Base-by-base conservation (phyloP, 208 protist species). In the Porcisia hertigi region DNA sequence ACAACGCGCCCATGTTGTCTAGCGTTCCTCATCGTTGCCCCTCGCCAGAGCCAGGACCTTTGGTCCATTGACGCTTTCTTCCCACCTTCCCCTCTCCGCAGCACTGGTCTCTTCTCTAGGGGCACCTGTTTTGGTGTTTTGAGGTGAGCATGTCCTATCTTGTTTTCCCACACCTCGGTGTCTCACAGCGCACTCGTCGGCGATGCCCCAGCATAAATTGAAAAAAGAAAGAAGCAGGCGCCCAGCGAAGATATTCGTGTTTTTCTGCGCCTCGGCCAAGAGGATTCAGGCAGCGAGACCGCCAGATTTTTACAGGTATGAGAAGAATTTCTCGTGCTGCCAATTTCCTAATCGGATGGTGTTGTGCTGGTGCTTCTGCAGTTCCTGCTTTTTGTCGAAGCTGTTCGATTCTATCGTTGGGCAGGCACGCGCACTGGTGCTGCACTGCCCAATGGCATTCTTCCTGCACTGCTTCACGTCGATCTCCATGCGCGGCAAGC, bases 271-370 rank as follows among this genome's bases (percentile, higher is more conserved):
- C 60, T 91, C 18, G 83, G 89, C 71, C 87, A 94, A 80, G 81
- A 82, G 23, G 76, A 80, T 47, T 92, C 87, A 87, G 76, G 80
- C 30, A 87, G 90, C 41, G 58, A 84, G 53, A 87, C 86, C 16
- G 86, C 83, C n/a, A 79, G 47, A 77, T 49, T 85, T 88, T 75
- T 92, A 89, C 84, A 87, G 89, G 73, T 83, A 73, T 73, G 92
- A 87, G 90, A 86, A 88, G 80, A 60, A 87, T 53, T 76, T 80
- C 57, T 86, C 87, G 62, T 94, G 87, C 81, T 92, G 87, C 67
- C 86, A 86, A 55, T 77, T 75, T 18, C 90, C 87, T 18, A 86
- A 94, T 63, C 25, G 71, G 34, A 62, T 72, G 58, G 78, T 86
- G 49, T 45, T 85, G 23, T 84, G 85, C 83, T 94, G 85, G 80